Evolutionary conservation across 2,329 filamentous ascomycete genomes (phyloP).

Genomic region (Dactylellina haptotyla): DNA sequence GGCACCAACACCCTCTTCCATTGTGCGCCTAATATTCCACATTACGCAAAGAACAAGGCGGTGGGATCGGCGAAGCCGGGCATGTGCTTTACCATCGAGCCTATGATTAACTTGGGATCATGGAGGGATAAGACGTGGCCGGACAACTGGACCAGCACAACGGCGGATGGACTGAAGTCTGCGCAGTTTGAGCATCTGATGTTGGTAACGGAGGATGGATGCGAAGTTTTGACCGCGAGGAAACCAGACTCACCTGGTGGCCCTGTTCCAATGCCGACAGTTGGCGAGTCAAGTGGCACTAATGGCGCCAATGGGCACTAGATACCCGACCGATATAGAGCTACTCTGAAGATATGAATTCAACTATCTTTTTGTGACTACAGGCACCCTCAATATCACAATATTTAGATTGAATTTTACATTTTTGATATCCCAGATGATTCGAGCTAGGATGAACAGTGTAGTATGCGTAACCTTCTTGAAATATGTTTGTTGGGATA

Average conservation of each 20-base stretch:
- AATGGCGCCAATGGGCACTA: constrained; percentile 22
- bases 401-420: no score
- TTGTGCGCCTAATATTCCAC: constrained; percentile 89
- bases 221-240: constrained; percentile 82
- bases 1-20: constrained; percentile 96
- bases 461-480: no score
- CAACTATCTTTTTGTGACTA: no score
- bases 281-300: constrained; percentile 48
- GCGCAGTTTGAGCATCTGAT: constrained; percentile 94
- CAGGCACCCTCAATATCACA: no score
- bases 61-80: constrained; percentile 92
- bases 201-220: constrained; percentile 82
- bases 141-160: constrained; percentile 97
- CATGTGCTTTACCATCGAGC: constrained; percentile 99
- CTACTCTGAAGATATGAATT: no score
- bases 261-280: constrained; percentile 69
- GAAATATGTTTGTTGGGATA: no score
- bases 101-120: constrained; percentile 94
- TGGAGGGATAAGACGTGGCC: constrained; percentile 96
- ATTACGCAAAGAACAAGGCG: constrained; percentile 98
- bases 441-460: no score
- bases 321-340: no score
- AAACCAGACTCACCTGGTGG: constrained; percentile 79
- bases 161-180: constrained; percentile 85
- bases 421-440: no score